phyloP scores from a whole-genome alignment of 257 asterid genomes.

The Plantago major region DNA sequence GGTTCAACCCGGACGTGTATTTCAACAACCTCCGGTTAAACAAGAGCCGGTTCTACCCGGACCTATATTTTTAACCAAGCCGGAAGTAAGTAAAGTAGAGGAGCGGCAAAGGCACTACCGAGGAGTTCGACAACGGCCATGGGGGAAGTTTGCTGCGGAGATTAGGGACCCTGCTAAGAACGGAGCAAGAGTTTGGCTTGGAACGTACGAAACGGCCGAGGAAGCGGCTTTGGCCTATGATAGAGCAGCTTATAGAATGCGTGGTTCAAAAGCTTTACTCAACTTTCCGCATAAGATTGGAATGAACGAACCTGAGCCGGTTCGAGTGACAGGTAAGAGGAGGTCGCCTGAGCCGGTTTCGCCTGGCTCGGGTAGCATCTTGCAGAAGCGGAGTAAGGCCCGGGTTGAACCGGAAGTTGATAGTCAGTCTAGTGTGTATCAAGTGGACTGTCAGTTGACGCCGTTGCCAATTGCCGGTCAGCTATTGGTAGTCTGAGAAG shows the following conservation, averaged over 20 bases:
- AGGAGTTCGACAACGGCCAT: conserved; percentile 83
- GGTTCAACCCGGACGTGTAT: no score
- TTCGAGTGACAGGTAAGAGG: conserved; percentile 57
- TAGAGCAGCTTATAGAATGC: conserved; percentile 82
- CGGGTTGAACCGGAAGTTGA: conserved; percentile 58
- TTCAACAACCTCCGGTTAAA: no score
- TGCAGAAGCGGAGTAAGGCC: conserved; percentile 45
- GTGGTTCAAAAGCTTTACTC: conserved; percentile 78
- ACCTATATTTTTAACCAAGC: conserved; percentile 33
- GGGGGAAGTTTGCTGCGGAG: conserved; percentile 95
- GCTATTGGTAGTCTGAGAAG: conserved; percentile 3
- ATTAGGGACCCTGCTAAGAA: conserved; percentile 85
- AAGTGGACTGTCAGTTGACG: conserved; percentile 32
- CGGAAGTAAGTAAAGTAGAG: conserved; percentile 12
- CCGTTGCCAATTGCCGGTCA: conserved; percentile 27
- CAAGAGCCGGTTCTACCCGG: no score
- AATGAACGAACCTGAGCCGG: conserved; percentile 85
- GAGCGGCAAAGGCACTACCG: conserved; percentile 63
- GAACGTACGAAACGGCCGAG: conserved; percentile 83
- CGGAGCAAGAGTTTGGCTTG: conserved; percentile 93
- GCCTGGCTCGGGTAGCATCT: conserved; percentile 43
- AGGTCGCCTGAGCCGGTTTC: conserved; percentile 55
- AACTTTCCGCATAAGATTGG: conserved; percentile 73
- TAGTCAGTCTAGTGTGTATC: conserved; percentile 34
- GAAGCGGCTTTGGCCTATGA: conserved; percentile 91